These are phyloP conservation scores for Aspergillus neoniger DNA, from an alignment of 2,329 filamentous ascomycete species.

Conservation along the genomic window DNA sequence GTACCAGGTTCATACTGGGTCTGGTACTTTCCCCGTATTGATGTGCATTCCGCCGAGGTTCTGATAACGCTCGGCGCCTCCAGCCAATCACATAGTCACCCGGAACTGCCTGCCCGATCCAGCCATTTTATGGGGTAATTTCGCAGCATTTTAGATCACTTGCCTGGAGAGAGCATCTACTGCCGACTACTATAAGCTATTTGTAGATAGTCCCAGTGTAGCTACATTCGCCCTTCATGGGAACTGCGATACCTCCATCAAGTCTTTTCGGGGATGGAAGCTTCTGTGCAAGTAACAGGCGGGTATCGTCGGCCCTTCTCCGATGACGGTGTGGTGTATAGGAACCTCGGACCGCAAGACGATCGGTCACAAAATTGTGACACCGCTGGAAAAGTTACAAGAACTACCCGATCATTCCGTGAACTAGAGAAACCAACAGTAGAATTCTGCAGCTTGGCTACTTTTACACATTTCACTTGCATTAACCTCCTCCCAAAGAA, in stretches of 20 bases:
- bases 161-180: too few relatives aligned
- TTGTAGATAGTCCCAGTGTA: background rate
- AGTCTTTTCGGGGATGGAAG: too few relatives aligned
- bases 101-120: constrained; percentile 3
- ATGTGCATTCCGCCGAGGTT: background rate
- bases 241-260: too few relatives aligned
- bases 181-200: background rate
- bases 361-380: background rate
- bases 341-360: background rate
- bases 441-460: background rate
- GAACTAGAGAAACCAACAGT: background rate
- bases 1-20: background rate
- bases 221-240: too few relatives aligned
- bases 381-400: background rate
- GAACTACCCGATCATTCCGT: background rate
- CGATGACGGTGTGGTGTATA: background rate
- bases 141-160: too few relatives aligned
- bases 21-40: background rate
- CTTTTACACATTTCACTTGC: constrained; percentile 7
- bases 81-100: background rate
- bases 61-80: constrained; percentile 2
- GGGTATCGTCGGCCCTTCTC: background rate
- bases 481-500: background rate
- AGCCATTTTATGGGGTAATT: background rate
- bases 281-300: background rate